Conservation (phyloP, 768 basidiomycete species). For the Fistulinella prunicolor region DNA sequence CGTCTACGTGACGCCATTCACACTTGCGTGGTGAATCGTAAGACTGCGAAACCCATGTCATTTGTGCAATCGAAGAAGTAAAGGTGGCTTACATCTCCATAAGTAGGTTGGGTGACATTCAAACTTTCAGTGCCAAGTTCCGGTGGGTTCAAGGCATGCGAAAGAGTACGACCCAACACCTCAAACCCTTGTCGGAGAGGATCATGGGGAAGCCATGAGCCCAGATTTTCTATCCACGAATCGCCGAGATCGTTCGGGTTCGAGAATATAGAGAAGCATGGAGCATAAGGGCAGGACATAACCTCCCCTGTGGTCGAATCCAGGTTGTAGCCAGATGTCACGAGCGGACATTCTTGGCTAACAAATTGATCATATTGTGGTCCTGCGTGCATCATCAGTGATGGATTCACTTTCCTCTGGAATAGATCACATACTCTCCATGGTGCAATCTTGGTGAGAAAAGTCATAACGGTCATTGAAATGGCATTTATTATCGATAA, state of each 20-base stretch:
- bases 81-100: constrained; percentile 1
- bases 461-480: too few species aligned
- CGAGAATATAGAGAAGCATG: background rate
- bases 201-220: too few species aligned
- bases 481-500: background rate
- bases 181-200: too few species aligned
- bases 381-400: background rate
- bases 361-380: background rate
- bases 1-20: constrained; percentile 10
- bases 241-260: background rate
- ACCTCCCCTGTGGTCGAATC: background rate
- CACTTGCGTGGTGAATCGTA: background rate
- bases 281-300: background rate
- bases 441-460: background rate
- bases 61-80: background rate
- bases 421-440: constrained; percentile 4
- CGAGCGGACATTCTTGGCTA: background rate
- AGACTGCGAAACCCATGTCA: background rate
- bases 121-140: too few species aligned
- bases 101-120: too few species aligned
- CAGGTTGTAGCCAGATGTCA: too few species aligned
- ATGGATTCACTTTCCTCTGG: background rate
- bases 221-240: background rate
- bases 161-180: too few species aligned
- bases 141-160: too few species aligned